Percentiles rank a stretch among this genome's conserved stretches.
These are phyloP conservation scores for Dinochytrium kinnereticum DNA, from an alignment of 371 early-diverging fungal genomes.

Conservation along the genomic window DNA sequence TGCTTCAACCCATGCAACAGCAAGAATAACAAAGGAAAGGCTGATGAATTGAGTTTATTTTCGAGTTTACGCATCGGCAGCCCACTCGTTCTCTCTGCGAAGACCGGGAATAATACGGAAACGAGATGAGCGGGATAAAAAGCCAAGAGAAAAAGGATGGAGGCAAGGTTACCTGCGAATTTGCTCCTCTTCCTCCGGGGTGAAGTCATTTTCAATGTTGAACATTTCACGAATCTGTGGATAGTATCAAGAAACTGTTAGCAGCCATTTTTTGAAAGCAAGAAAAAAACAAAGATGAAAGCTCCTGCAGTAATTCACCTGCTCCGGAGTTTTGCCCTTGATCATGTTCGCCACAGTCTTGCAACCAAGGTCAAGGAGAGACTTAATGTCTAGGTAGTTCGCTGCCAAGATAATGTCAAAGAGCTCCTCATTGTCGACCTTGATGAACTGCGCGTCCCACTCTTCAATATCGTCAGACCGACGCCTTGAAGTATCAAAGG, in stretches of 20 bases:
- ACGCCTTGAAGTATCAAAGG: constrained; percentile 33
- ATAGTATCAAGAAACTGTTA: neutral
- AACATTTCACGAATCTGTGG: constrained; percentile 83
- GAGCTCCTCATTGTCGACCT: constrained; percentile 55
- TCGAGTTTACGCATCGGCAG: constrained; percentile 73
- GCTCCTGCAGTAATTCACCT: constrained; percentile 21
- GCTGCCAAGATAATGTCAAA: constrained; percentile 64
- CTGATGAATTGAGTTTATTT: too few relatives aligned
- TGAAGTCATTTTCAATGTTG: constrained; percentile 93
- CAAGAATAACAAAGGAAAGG: too few relatives aligned
- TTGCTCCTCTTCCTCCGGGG: constrained; percentile 89
- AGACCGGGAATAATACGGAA: neutral
- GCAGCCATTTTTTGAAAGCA: neutral
- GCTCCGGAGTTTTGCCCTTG: constrained; percentile 52
- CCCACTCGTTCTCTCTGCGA: constrained; percentile 83
- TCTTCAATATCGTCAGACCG: constrained; percentile 54
- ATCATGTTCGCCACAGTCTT: constrained; percentile 62
- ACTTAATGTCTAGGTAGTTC: constrained; percentile 62
- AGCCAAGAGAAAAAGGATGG: neutral
- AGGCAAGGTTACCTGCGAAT: constrained; percentile 36
- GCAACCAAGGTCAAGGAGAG: constrained; percentile 63
- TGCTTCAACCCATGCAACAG: neutral
- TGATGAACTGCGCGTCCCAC: constrained; percentile 56
- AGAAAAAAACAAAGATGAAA: neutral
- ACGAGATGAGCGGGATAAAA: neutral